Evolutionary conservation across 345 rosid species (phyloP).

Genomic region (Populus deltoides): DNA sequence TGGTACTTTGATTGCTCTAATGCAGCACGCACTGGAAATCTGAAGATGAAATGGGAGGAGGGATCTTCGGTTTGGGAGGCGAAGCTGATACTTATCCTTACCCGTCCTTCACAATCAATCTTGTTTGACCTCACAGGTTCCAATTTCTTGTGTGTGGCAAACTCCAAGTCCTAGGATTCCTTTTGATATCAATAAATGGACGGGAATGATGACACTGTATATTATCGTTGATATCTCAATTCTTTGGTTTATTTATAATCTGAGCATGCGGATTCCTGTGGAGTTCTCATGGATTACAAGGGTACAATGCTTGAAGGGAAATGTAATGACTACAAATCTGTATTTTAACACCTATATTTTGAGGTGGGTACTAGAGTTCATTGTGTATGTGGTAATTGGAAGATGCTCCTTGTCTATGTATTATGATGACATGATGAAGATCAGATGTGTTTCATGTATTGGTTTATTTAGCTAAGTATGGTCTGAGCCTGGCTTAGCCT

Average conservation of each 20-base stretch:
- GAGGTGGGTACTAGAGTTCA: neutral
- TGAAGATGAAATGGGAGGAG: slow-evolving; percentile 76
- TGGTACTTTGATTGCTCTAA: neutral
- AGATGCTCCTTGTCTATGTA: neutral
- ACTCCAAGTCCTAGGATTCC: slow-evolving; percentile 16
- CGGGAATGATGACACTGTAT: slow-evolving; percentile 29
- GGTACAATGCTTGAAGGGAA: slow-evolving; percentile 14
- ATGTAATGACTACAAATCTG: slow-evolving; percentile 11
- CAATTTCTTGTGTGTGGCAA: slow-evolving; percentile 2
- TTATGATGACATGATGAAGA: neutral
- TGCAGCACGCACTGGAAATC: slow-evolving; percentile 90
- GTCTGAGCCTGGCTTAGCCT: too few relatives aligned
- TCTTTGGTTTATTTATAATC: slow-evolving; percentile 35
- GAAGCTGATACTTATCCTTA: slow-evolving; percentile 78
- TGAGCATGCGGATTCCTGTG: slow-evolving; percentile 15
- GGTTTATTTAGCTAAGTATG: too few relatives aligned
- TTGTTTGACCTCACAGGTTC: slow-evolving; percentile 35
- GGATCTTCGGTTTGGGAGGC: slow-evolving; percentile 74
- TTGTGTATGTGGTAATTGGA: neutral
- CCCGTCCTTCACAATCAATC: slow-evolving; percentile 91
- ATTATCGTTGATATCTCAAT: slow-evolving; percentile 33
- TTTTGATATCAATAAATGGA: slow-evolving; percentile 28
- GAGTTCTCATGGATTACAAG: slow-evolving; percentile 1
- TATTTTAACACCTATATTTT: neutral
- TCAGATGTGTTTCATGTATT: too few relatives aligned